Base-by-base conservation (phyloP, 2,329 filamentous ascomycete genomes). In the Escovopsis sp. region DNA sequence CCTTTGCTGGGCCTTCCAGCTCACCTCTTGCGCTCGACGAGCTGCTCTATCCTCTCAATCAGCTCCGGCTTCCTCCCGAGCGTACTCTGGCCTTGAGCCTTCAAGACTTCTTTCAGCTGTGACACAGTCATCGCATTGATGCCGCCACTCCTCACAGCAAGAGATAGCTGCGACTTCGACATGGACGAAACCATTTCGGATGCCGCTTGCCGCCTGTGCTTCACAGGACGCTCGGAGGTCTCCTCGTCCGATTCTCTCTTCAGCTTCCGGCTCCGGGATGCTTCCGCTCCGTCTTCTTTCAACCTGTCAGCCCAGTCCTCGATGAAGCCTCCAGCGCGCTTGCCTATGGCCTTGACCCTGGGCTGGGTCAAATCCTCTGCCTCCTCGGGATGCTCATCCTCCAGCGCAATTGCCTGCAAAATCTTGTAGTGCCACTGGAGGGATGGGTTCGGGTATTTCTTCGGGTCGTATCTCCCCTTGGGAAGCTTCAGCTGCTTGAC, bases 341-440 rank as follows among this genome's bases (percentile, higher is more conserved):
- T 96, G 59, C 87, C 77, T 43, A 98, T 96, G 50, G 93, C 85
- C 51, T 75, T 81, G 61, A 81, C 87, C 53, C 83, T 85, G 2
- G 91, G 91, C 12, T 85, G 58, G 0, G 91, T 96, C 49, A 82
- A 80, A 56, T 98, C 91, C 12, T 75, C 69, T 2, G 63, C 63
- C 40, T 80, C 73, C 18, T 83, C 80, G 0, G 88, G 88, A 1
- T 94, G 65, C 50, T 95, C 88, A 57, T 98, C 91, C 33, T 94
- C 88, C 1, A 98, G 69, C 0, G 91, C 91, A 44, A 95, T 72
- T 6, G 85, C 82, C 62, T 98, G 91, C 1, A 98, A 67, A 38
- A 98, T 94, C 47, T 78, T 81, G 67, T 96, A 98, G 64, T 96
- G 91, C 88, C 89, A 98, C 63, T 98, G 91, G 23, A 98, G 69